These are phyloP conservation scores for Lactifluus subvellereus DNA, from an alignment of 768 basidiomycete genomes.

Conservation along the genomic window DNA sequence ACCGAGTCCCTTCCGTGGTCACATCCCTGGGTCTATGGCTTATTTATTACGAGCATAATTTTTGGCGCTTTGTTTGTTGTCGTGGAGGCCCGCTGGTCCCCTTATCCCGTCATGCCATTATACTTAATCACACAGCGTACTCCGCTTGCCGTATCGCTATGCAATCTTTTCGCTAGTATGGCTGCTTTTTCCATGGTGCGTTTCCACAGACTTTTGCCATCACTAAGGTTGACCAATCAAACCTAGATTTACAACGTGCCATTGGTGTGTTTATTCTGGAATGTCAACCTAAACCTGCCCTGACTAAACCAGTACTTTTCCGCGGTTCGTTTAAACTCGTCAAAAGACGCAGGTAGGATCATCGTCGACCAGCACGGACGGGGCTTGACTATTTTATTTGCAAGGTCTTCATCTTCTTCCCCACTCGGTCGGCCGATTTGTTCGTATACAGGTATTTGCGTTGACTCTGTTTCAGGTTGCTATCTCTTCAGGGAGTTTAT, in stretches of 20 bases:
- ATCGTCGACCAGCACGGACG: neutral
- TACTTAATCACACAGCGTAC: constrained; percentile 71
- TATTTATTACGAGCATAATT: constrained; percentile 53
- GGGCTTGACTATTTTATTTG: constrained; percentile 1
- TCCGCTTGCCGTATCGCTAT: constrained; percentile 72
- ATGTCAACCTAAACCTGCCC: constrained; percentile 14
- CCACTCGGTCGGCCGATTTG: constrained; percentile 60
- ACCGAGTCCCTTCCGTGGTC: constrained; percentile 76
- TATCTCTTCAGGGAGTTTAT: constrained; percentile 77
- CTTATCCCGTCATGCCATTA: constrained; percentile 89
- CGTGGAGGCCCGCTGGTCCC: constrained; percentile 73
- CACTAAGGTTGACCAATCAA: constrained; percentile 20
- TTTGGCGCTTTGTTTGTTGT: constrained; percentile 58
- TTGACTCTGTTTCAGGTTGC: constrained; percentile 47
- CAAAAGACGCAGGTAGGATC: constrained; percentile 59
- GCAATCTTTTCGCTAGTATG: constrained; percentile 73
- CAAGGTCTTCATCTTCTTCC: constrained; percentile 84
- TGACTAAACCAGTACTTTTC: constrained; percentile 61
- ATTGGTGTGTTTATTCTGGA: constrained; percentile 43
- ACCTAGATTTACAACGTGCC: constrained; percentile 81
- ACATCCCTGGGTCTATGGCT: constrained; percentile 61
- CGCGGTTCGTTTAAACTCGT: constrained; percentile 63
- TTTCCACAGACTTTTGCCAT: constrained; percentile 25
- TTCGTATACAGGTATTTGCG: constrained; percentile 21
- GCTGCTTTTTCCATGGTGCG: constrained; percentile 73